Evolutionary conservation across 139 green algal genomes (phyloP), one percentile per base, ranked within the genome.

Genomic region (Raphidocelis subcapitata): DNA sequence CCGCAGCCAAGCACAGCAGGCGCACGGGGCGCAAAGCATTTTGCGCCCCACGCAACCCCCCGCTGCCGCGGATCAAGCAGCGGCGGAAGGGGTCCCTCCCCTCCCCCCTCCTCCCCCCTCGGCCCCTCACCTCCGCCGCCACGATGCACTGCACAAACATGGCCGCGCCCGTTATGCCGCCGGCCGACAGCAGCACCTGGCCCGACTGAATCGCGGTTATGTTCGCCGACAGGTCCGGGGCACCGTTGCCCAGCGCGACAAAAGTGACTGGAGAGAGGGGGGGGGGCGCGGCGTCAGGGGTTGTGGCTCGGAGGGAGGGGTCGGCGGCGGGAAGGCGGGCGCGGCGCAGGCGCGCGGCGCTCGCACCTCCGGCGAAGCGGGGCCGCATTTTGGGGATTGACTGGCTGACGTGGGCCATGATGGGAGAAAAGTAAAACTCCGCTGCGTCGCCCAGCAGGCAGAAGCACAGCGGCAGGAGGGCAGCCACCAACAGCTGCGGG

Each of bases 161-260:
- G 73, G 85, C 87, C 18, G 85, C 90, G 12, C 91, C 91, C 80
- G 85, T 76, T 26, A 82, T 36, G 10, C 69, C 77, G 8, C 77
- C 77, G 14, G 68, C 73, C 0, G 79, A 84, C 33, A 91, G 86
- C 36, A 85, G 81, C 4, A 84, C 84, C 33, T 76, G 82, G 21
- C 85, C 96, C 3, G 91, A 92, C 60, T 79, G 85, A 23, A 97
- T 87, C 18, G 91, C 90, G 1, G 86, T 84, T 46, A 97, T 89
- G 55, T 88, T 94, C 23, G 92, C 77, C 0, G 84, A 94, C 21
- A 97, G 73, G 81, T 97, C 92, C 10, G 92, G 92, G 0, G 92
- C 92, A 0, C 92, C 92, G 75, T 97, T 97, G 63, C 92, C 92
- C 35, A 97, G 84, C 0, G 92, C 92, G 46, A 97, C 84, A 56